Conservation (phyloP, 352 stramenopile species). For the Pythium brachiatum region DNA sequence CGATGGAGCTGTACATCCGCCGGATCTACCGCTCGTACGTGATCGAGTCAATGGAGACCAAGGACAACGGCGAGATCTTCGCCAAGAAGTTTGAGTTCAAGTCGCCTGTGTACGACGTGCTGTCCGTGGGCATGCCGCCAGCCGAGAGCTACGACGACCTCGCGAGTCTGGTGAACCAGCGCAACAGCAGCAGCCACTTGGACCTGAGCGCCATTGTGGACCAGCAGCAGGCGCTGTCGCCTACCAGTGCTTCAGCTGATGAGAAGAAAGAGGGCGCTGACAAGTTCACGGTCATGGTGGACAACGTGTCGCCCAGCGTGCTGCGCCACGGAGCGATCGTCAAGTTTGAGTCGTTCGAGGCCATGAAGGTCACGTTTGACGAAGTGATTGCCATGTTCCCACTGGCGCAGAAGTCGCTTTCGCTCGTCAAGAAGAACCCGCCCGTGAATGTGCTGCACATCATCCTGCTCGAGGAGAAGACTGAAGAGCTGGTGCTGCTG, state of each 20-base stretch:
- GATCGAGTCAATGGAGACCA: conserved; percentile 83
- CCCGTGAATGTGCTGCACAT: conserved; percentile 86
- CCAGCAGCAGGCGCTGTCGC: conserved; percentile 29
- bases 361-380: conserved; percentile 66
- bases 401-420: conserved; percentile 64
- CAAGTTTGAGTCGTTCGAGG: conserved; percentile 82
- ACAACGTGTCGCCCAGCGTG: conserved; percentile 71
- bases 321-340: conserved; percentile 83
- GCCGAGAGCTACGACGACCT: conserved; percentile 86
- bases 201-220: conserved; percentile 32
- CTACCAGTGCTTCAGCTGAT: conserved; percentile 16
- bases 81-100: conserved; percentile 88
- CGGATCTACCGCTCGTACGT: conserved; percentile 87
- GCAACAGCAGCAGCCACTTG: conserved; percentile 53
- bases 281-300: conserved; percentile 48
- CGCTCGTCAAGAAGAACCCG: conserved; percentile 47
- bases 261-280: conserved; percentile 24
- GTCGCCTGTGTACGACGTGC: conserved; percentile 73
- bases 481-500: conserved; percentile 53
- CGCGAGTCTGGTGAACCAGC: conserved; percentile 48
- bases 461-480: conserved; percentile 69
- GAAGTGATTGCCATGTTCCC: conserved; percentile 75
- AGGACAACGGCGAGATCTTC: conserved; percentile 55
- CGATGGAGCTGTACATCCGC: conserved; percentile 80
- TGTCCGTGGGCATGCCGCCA: conserved; percentile 69